Evolutionary conservation across 1,139 yeast genomes (phyloP).

Genomic region (Yamadazyma oceani): DNA sequence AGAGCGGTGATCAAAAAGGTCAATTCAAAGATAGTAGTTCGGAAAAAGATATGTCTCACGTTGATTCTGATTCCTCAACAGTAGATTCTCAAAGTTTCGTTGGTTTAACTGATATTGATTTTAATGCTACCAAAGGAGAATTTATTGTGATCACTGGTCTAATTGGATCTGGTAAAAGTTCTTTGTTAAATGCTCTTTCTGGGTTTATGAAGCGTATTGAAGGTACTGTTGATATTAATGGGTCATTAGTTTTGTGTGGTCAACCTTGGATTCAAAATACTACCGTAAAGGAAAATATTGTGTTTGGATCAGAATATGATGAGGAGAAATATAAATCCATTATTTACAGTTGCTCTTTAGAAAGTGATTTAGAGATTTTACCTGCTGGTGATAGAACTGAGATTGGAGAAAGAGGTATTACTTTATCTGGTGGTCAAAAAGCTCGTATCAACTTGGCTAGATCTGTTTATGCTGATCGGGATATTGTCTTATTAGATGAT

Average conservation of each 20-base stretch:
- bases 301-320: constrained; percentile 32
- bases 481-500: constrained; percentile 45
- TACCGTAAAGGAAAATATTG: constrained; percentile 40
- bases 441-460: constrained; percentile 49
- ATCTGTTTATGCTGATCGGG: constrained; percentile 41
- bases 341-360: constrained; percentile 37
- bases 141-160: constrained; percentile 68
- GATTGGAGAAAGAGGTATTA: constrained; percentile 51
- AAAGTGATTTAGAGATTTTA: constrained; percentile 37
- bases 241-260: constrained; percentile 48
- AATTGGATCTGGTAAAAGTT: constrained; percentile 73
- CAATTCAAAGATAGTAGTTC: constrained; percentile 1
- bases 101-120: constrained; percentile 40
- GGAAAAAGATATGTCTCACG: not conserved
- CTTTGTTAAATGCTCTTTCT: constrained; percentile 52
- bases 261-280: constrained; percentile 51
- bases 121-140: constrained; percentile 53
- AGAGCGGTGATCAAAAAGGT: not conserved
- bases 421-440: constrained; percentile 51
- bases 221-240: constrained; percentile 43
- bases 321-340: constrained; percentile 29
- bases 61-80: constrained; percentile 4
- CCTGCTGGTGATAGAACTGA: constrained; percentile 48
- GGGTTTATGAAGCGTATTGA: constrained; percentile 52
- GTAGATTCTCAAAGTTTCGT: constrained; percentile 19